Percentiles rank a stretch among this genome's conserved stretches.
These are phyloP conservation scores for Polygonum maritimum DNA, from an alignment of 148 eudicot species.

Conservation along the genomic window DNA sequence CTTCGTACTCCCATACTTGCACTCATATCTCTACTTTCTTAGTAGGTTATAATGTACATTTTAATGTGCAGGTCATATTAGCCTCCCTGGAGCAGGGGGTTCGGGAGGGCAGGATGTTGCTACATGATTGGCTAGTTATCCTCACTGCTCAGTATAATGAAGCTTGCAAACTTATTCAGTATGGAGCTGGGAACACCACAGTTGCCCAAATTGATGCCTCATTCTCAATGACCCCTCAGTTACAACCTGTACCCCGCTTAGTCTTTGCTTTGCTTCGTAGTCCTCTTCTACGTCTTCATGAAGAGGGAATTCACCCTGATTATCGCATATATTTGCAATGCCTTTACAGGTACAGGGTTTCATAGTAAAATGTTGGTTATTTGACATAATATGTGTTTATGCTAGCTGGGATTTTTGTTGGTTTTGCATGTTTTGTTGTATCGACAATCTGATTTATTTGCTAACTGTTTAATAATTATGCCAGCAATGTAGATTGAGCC, in stretches of 20 bases:
- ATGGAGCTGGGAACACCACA: conserved; percentile 40
- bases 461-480: not conserved
- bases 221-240: conserved; percentile 83
- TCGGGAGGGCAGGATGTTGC: conserved; percentile 84
- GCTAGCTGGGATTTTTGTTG: not conserved
- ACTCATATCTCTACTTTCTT: not conserved
- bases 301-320: conserved; percentile 98
- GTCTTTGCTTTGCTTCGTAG: conserved; percentile 90
- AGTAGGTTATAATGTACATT: not conserved
- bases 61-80: conserved; percentile 57
- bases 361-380: not conserved
- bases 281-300: conserved; percentile 93
- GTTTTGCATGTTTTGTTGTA: not conserved
- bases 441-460: not conserved
- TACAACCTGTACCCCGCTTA: conserved; percentile 85
- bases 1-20: not conserved
- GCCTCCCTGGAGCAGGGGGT: conserved; percentile 92
- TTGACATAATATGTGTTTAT: not conserved
- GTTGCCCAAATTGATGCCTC: conserved; percentile 56
- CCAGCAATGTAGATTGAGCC: not conserved
- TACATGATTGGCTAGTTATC: conserved; percentile 98
- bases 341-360: conserved; percentile 65
- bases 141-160: conserved; percentile 90
- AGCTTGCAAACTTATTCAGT: conserved; percentile 57
- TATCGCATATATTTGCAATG: conserved; percentile 90